Percentiles rank a stretch among this genome's conserved stretches.
Evolutionary conservation across 2,329 filamentous ascomycete species (phyloP).

Genomic region (Aspergillus pseudoterreus): DNA sequence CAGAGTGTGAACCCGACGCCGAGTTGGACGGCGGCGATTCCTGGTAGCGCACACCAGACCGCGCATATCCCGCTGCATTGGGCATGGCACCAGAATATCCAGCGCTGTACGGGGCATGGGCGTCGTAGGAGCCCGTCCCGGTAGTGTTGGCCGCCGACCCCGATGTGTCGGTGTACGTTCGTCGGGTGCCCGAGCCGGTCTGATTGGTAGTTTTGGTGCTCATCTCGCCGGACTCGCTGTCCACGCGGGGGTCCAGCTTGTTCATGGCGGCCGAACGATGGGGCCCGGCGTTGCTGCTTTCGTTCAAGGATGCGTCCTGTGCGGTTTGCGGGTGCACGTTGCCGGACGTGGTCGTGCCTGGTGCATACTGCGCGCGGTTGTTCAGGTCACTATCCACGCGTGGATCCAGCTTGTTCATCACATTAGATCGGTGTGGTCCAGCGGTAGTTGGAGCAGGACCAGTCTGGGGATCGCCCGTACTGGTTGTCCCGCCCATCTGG

Average conservation of each 20-base stretch:
- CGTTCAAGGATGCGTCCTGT: conserved; percentile 1
- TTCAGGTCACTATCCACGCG: conserved; percentile 20
- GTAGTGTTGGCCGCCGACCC: not conserved
- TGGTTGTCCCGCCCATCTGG: conserved; percentile 5
- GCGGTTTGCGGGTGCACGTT: conserved; percentile 11
- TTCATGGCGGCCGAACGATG: conserved; percentile 21
- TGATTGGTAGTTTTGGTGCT: conserved; percentile 16
- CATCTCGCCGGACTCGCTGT: conserved; percentile 20
- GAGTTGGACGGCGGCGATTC: conserved; percentile 13
- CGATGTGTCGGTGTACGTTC: not conserved
- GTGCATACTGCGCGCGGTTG: conserved; percentile 19
- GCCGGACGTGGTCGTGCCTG: conserved; percentile 10
- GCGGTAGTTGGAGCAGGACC: conserved; percentile 13
- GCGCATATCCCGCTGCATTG: not conserved
- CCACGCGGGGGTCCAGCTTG: conserved; percentile 25
- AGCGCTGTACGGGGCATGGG: not conserved
- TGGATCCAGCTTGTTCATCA: conserved; percentile 40
- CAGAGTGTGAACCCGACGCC: conserved; percentile 6
- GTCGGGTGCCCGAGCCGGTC: conserved; percentile 8
- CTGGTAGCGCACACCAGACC: conserved; percentile 8
- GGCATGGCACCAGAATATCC: conserved; percentile 7
- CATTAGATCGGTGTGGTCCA: conserved; percentile 15
- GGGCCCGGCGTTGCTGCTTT: conserved; percentile 12
- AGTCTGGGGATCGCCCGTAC: conserved; percentile 6
- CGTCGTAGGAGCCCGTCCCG: not conserved